Base-by-base conservation (phyloP, 495 filamentous ascomycete species). In the Aspergillus incahuasiensis region DNA sequence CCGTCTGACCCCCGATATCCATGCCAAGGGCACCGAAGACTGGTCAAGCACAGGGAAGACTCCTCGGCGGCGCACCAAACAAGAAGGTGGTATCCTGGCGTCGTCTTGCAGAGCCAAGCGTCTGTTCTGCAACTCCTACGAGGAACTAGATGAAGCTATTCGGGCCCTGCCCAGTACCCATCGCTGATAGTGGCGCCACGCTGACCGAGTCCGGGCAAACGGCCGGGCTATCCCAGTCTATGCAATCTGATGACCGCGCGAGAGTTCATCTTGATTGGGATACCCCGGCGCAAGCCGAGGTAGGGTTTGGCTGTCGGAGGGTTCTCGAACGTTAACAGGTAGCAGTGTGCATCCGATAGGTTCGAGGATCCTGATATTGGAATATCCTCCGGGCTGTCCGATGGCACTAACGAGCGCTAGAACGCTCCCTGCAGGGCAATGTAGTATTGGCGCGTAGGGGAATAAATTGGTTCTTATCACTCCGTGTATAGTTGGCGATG, bases 131-230 rank as follows among this genome's bases (percentile, higher is more conserved):
- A 28, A 28, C 25, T 4, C 25, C 8, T 28, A 4, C 25, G 3
- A n/a, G 18, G 40, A 28, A 39, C 35, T 24, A 39, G n/a, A 46
- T 46, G 52, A 54, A 54, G 52, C 52, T 46, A 54, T 54, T 54
- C 42, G 18, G 13, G 42, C 1, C 13, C 13, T 19, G 32, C 18
- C 41, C 52, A 46, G 52, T 54, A 46, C 28, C 19, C 15, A 35
- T 19, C 22, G 12, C 22, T 16, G 13, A 15, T 3, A 22, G 30
- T 28, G 32, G 32, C 32, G 32, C 32, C 6, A 35, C 13, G 12
- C 6, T 35, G 6, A 35, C 32, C 32, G 12, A 35, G n/a, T 35
- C 13, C 6, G 32, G 32, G 19, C 41, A 44, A 22, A 22, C 11
- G 41, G 41, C 41, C 32, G 32, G 32, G 28, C 28, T n/a, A n/a